Conservation (phyloP, 2,329 filamentous ascomycete genomes). For the Elsinoe ampelina region DNA sequence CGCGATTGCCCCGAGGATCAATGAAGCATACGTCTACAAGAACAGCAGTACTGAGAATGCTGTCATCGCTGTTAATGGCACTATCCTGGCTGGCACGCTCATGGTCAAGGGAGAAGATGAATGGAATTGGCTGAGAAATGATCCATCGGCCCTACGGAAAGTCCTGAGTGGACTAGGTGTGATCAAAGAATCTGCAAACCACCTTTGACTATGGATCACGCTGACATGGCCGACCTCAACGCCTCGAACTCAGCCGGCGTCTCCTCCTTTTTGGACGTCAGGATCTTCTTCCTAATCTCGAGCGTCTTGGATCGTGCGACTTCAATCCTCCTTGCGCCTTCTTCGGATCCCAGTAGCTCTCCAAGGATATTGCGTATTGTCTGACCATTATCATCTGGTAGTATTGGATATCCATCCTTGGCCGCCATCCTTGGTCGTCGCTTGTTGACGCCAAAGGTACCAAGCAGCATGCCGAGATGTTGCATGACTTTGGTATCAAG, state of each 20-base stretch:
- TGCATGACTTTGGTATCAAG: conserved; percentile 5
- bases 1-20: conserved; percentile 44
- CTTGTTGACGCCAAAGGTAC: neutral
- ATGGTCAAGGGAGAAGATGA: conserved; percentile 50
- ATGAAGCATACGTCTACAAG: conserved; percentile 35
- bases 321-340: neutral
- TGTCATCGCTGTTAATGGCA: conserved; percentile 47
- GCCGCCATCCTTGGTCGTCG: neutral
- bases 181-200: conserved; percentile 16
- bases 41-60: conserved; percentile 30
- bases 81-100: conserved; percentile 47
- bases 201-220: neutral
- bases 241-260: neutral
- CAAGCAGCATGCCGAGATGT: conserved; percentile 2
- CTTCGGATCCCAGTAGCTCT: neutral
- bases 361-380: neutral
- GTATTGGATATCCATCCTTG: neutral
- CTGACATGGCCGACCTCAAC: neutral
- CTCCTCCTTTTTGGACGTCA: neutral
- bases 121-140: conserved; percentile 40
- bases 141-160: conserved; percentile 33
- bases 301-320: neutral
- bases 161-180: conserved; percentile 37
- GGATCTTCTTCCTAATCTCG: neutral
- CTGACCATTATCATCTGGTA: neutral